phyloP scores from a whole-genome alignment of 768 basidiomycete genomes.

The Trametes cinnabarina region DNA sequence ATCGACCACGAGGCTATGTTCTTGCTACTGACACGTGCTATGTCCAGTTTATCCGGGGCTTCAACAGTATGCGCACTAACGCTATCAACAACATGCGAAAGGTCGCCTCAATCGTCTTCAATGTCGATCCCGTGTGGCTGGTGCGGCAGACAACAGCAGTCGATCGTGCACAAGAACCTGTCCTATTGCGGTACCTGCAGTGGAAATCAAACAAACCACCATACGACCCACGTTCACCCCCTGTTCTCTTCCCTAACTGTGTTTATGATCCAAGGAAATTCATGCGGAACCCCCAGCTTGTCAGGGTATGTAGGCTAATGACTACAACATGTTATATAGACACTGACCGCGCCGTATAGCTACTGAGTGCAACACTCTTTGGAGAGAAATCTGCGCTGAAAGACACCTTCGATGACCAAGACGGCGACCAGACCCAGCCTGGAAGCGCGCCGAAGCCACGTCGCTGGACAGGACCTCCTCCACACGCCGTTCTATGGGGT shows the following conservation, averaged over 20 bases:
- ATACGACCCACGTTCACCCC: not conserved
- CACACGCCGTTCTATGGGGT: not conserved
- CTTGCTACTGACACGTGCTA: not conserved
- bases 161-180: not conserved
- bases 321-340: too few relatives aligned
- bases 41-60: not conserved
- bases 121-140: not conserved
- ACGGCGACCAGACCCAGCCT: not conserved
- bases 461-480: not conserved
- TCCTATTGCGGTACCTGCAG: not conserved
- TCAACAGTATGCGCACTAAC: not conserved
- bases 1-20: not conserved
- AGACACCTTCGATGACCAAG: not conserved
- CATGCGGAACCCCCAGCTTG: not conserved
- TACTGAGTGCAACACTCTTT: not conserved
- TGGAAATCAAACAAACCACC: not conserved
- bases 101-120: not conserved
- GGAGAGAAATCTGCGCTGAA: not conserved
- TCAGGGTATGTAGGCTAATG: not conserved
- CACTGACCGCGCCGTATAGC: not conserved
- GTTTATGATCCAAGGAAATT: not conserved
- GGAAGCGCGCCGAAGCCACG: not conserved
- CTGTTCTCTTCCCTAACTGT: not conserved
- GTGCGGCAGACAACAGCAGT: not conserved
- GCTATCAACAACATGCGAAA: not conserved